A percentile compares a stretch with the other conserved stretches of the same genome.
These are phyloP conservation scores for Leccinum olivaceopallidum DNA, from an alignment of 768 basidiomycete genomes.

Conservation along the genomic window DNA sequence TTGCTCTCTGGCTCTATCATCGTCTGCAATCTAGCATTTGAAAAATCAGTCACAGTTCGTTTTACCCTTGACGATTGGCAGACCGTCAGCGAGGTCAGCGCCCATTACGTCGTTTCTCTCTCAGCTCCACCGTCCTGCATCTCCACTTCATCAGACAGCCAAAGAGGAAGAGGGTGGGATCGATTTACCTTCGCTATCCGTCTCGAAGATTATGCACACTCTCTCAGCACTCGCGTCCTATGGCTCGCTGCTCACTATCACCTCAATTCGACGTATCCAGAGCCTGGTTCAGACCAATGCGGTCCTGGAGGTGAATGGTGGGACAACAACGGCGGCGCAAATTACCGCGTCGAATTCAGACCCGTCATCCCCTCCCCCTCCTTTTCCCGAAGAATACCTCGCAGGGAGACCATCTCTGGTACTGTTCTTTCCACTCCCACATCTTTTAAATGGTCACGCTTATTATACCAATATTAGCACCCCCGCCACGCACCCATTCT, in stretches of 20 bases:
- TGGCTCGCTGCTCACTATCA: constrained; percentile 62
- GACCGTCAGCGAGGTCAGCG: constrained; percentile 83
- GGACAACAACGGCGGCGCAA: constrained; percentile 84
- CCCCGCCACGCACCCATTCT: not conserved
- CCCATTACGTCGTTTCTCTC: constrained; percentile 47
- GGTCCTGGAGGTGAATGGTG: constrained; percentile 76
- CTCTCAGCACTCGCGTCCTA: constrained; percentile 51
- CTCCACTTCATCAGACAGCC: constrained; percentile 3
- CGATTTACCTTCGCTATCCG: constrained; percentile 61
- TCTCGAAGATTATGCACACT: constrained; percentile 67
- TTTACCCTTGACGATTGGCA: constrained; percentile 96
- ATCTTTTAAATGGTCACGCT: not conserved
- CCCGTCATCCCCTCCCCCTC: not conserved
- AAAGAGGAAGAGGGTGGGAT: constrained; percentile 44
- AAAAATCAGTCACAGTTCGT: constrained; percentile 81
- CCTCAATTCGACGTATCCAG: constrained; percentile 22
- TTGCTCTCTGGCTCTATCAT: constrained; percentile 73
- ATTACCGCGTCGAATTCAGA: constrained; percentile 77
- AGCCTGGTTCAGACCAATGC: constrained; percentile 23
- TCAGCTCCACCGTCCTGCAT: constrained; percentile 35
- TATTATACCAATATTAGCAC: constrained; percentile 11
- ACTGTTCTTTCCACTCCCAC: not conserved
- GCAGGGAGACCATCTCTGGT: constrained; percentile 28
- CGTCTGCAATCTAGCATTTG: constrained; percentile 83
- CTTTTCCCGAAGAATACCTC: constrained; percentile 3